Conservation (phyloP, 345 rosid species). For the Bruguiera gymnorhiza region DNA sequence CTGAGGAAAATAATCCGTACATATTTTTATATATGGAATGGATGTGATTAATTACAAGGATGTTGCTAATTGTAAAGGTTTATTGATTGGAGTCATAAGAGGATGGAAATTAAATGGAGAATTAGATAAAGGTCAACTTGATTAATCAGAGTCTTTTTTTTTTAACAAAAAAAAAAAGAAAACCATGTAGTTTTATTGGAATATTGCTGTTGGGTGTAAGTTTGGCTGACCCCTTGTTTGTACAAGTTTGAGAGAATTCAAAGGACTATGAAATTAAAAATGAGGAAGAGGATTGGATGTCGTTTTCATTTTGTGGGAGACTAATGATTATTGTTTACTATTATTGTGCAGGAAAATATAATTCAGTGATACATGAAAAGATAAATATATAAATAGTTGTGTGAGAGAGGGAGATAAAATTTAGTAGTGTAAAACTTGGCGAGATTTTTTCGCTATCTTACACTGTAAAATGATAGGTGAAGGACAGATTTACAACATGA, state of each 20-base stretch:
- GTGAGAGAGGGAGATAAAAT: no score
- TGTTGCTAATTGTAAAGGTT: not conserved
- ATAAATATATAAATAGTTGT: no score
- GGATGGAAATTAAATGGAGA: not conserved
- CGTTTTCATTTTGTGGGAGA: slow-evolving; percentile 33
- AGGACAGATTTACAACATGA: no score
- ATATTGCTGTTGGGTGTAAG: slow-evolving; percentile 4
- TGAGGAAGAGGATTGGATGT: slow-evolving; percentile 23
- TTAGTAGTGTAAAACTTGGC: no score
- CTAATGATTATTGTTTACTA: no score
- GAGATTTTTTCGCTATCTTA: no score
- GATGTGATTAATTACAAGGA: no score
- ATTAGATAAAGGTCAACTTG: slow-evolving; percentile 3
- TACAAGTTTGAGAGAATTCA: slow-evolving; percentile 22
- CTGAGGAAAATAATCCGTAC: slow-evolving; percentile 27
- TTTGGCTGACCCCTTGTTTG: slow-evolving; percentile 34
- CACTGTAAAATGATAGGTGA: no score
- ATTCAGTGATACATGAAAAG: no score
- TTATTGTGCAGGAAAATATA: no score
- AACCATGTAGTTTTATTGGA: not conserved
- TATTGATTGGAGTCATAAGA: not conserved
- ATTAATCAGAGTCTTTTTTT: not conserved
- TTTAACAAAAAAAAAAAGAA: no score
- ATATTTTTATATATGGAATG: no score
- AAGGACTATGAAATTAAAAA: not conserved